Evolutionary conservation across 2,329 filamentous ascomycete species (phyloP), one percentile per base, ranked within the genome.

Genomic region (Fonsecaea multimorphosa): DNA sequence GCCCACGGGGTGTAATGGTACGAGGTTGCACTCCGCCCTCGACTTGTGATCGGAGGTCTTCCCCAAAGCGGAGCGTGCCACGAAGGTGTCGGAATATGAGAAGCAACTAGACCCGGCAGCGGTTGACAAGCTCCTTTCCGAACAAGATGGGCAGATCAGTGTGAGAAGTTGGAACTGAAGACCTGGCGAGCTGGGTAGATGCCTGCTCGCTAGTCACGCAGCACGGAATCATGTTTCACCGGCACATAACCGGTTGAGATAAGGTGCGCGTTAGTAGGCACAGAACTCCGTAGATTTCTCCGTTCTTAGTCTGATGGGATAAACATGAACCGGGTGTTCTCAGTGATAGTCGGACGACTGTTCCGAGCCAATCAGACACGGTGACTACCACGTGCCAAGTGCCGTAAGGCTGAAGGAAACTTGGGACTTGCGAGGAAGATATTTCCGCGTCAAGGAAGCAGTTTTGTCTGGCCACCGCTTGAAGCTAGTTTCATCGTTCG

Each of bases 401-500:
- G 11, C 44, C 7, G 44, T 49, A 49, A 49, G 44, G 44, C 44
- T 49, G 44, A 49, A 4, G 11, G 44, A 49, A 22, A 22, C 19
- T 49, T 24, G 38, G 38, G n/a, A 3, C 5, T 40, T n/a, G 16
- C 14, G 3, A 6, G 38, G 16, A 40, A 40, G 14, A 40, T 1
- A n/a, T n/a, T 40, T 40, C 38, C 38, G 38, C n/a, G 38, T n/a
- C 44, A 24, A 24, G 22, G 44, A 22, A 44, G 22, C 38, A 44
- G 7, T 44, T 44, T 44, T 44, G 38, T 19, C 38, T 44, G 38
- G 38, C 3, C 38, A 22, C 38, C 6, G 16, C 29, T 46, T 40
- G 24, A 19, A 16, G n/a, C 29, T 60, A 60, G 58, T 40, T 40
- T 52, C 57, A n/a, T 36, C 29, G 22, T 32, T 60, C 27, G 29